Evolutionary conservation across 108 stramenopile genomes (phyloP).

Genomic region (Schizochytrium sp.): DNA sequence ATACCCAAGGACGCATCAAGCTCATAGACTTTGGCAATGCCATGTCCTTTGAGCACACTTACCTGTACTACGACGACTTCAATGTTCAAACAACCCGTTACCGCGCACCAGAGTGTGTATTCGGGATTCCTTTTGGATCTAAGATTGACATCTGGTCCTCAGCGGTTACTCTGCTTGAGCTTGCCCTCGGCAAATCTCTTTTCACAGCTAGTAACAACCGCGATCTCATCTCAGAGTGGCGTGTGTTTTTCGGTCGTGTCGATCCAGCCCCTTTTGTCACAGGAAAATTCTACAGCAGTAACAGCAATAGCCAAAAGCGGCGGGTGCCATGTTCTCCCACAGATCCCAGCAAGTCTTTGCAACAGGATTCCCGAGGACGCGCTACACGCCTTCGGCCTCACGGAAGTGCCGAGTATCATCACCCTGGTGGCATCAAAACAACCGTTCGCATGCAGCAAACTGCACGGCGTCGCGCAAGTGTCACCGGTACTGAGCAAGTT

Average conservation of each 20-base stretch:
- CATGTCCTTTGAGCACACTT: not conserved
- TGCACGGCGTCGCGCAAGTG: not conserved
- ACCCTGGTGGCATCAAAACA: not conserved
- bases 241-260: slow-evolving; percentile 20
- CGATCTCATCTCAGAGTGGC: slow-evolving; percentile 27
- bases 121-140: slow-evolving; percentile 31
- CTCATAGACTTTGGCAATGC: slow-evolving; percentile 60
- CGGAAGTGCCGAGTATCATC: slow-evolving; percentile 11
- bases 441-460: not conserved
- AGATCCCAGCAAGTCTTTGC: not conserved
- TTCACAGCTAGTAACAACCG: not conserved
- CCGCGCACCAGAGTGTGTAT: slow-evolving; percentile 34
- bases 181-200: slow-evolving; percentile 14
- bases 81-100: slow-evolving; percentile 43
- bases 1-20: slow-evolving; percentile 11
- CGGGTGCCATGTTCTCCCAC: not conserved
- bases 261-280: slow-evolving; percentile 11
- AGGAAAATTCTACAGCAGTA: not conserved
- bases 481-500: not conserved
- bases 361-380: not conserved
- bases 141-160: slow-evolving; percentile 50
- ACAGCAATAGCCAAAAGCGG: not conserved
- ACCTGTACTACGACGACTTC: slow-evolving; percentile 39
- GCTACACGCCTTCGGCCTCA: not conserved
- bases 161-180: slow-evolving; percentile 35